Evolutionary conservation across 2,329 filamentous ascomycete species (phyloP).

Genomic region (Phialocephala sp.): DNA sequence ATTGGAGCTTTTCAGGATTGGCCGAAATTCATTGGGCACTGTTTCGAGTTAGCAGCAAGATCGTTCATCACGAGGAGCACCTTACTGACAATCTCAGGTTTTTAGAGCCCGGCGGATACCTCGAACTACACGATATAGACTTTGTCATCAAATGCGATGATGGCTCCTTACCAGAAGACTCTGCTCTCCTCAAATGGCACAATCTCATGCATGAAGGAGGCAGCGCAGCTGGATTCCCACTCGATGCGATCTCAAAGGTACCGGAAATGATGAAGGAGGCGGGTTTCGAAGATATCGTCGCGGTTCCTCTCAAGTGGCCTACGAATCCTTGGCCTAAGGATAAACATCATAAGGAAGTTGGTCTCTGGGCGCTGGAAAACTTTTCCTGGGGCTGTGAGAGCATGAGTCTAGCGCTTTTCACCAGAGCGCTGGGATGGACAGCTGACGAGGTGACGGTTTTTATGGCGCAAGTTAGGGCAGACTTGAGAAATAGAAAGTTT

Average conservation of each 20-base stretch:
- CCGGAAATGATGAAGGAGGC: conserved; percentile 7
- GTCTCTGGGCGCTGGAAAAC: conserved; percentile 33
- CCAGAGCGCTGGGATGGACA: conserved; percentile 28
- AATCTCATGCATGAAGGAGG: not conserved
- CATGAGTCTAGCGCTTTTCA: conserved; percentile 31
- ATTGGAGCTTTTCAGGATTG: conserved; percentile 24
- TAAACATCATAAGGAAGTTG: conserved; percentile 29
- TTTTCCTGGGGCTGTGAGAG: conserved; percentile 26
- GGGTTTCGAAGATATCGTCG: not conserved
- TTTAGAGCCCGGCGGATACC: conserved; percentile 40
- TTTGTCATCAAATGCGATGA: conserved; percentile 16
- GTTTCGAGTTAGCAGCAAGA: conserved; percentile 14
- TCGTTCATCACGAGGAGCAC: not conserved
- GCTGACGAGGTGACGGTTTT: conserved; percentile 28
- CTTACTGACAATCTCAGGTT: conserved; percentile 11
- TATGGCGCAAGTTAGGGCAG: conserved; percentile 28
- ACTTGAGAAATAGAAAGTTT: conserved; percentile 21
- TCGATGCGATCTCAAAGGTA: conserved; percentile 3
- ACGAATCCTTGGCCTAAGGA: conserved; percentile 28
- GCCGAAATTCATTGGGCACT: conserved; percentile 24
- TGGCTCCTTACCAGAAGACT: conserved; percentile 2
- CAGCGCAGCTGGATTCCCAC: not conserved
- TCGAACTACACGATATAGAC: conserved; percentile 40
- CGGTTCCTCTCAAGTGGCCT: conserved; percentile 15
- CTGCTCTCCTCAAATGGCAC: not conserved